Base-by-base conservation (phyloP, 305 asterid genomes). In the Fraxinus ornus region DNA sequence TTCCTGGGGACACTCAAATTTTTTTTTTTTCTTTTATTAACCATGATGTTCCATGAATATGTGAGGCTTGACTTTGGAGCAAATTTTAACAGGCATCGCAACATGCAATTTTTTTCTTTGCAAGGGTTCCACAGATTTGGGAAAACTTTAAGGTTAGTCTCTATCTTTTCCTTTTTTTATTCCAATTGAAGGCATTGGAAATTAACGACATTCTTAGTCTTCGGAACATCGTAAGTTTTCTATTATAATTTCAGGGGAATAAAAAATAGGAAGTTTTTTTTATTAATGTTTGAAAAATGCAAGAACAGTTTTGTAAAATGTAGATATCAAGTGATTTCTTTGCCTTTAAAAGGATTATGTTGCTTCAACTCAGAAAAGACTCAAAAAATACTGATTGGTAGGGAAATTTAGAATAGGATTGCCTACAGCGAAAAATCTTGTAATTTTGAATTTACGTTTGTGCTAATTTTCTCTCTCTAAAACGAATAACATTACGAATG, bases 61-160 rank as follows among this genome's bases (percentile, higher is more conserved):
- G 79, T 82, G 62, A 77, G 35, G 33, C 49, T 75, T 78, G 81
- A 79, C 44, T 52, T 28, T 78, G 81, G 52, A 68, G 32, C 35
- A 75, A 75, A 80, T 84, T 77, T 22, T 52, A 79, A 88, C 95
- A 96, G 99, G 97, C 93, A 36, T 92, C 93, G 64, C 98, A 96
- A 78, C 98, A 94, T 87, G 95, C 95, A 72, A 90, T 94, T 57
- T 96, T 96, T 88, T 90, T 94, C 93, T 89, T 83, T 76, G 98
- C 98, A 39, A 90, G 98, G 87, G 88, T 94, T 79, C 99, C 97
- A 49, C 97, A 96, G 85, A 96, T 94, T 64, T 86, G 90, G 91
- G 83, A 89, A 81, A 94, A 90, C 88, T 90, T 89, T 83, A 93
- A 92, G 93, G 99, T 94, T 85, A 79, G 37, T 17, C 33, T 26